A percentile compares a stretch with the other conserved stretches of the same genome.
These are phyloP conservation scores for Danielia oregonensis DNA, from an alignment of 805 yeast species.

Conservation along the genomic window DNA sequence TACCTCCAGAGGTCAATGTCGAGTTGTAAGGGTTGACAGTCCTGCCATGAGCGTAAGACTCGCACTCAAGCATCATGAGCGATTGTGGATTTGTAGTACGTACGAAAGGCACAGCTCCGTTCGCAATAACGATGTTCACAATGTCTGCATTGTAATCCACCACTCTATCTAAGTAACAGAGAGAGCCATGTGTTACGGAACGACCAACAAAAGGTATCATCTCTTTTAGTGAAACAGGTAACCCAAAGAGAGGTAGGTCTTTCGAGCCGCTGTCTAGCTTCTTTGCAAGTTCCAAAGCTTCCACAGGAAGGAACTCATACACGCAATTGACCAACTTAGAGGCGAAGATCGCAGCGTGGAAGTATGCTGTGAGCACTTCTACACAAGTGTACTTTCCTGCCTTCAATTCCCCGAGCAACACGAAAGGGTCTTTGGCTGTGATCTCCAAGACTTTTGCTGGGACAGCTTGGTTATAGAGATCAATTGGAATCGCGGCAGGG, in stretches of 20 bases:
- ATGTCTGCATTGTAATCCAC: constrained; percentile 18
- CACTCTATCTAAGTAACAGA: constrained; percentile 16
- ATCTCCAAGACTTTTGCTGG: constrained; percentile 12
- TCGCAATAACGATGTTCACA: constrained; percentile 10
- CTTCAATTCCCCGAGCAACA: constrained; percentile 12
- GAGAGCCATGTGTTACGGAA: constrained; percentile 16
- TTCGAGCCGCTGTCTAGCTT: constrained; percentile 11
- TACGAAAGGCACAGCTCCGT: constrained; percentile 20
- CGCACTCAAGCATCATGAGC: constrained; percentile 22
- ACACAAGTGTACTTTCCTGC: constrained; percentile 8
- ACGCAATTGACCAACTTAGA: constrained; percentile 17
- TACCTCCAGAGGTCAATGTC: constrained; percentile 48
- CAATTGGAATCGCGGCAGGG: constrained; percentile 19
- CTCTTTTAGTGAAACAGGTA: constrained; percentile 22
- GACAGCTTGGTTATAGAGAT: constrained; percentile 10
- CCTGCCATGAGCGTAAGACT: constrained; percentile 17
- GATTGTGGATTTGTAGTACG: constrained; percentile 22
- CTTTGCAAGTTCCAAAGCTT: constrained; percentile 16
- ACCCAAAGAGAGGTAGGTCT: constrained; percentile 15
- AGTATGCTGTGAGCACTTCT: constrained; percentile 16
- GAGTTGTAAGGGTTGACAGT: constrained; percentile 20
- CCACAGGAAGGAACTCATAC: constrained; percentile 14
- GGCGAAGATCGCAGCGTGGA: constrained; percentile 19
- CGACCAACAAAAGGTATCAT: constrained; percentile 18
- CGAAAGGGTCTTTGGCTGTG: constrained; percentile 18